A percentile compares a stretch with the other conserved stretches of the same genome.
These are phyloP conservation scores for Tuber indicum DNA, from an alignment of 495 filamentous ascomycete species.

Conservation along the genomic window DNA sequence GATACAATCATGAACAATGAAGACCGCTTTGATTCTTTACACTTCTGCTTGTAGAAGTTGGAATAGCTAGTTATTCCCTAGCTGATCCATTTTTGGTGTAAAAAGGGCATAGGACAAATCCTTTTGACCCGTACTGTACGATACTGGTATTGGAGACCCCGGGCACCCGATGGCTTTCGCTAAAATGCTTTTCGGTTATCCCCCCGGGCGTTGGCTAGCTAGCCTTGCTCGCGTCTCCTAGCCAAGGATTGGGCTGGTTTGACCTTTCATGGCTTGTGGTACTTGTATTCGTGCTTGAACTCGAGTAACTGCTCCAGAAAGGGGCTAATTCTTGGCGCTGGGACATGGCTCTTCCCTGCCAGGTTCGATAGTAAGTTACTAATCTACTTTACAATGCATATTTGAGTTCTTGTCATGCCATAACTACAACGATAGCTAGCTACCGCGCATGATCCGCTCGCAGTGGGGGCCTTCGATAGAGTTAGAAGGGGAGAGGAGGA, in stretches of 20 bases:
- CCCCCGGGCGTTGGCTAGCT: background rate
- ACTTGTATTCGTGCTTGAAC: no score
- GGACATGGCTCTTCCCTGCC: no score
- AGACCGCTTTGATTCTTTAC: no score
- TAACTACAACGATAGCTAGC: background rate
- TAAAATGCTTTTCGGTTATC: background rate
- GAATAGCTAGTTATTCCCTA: no score
- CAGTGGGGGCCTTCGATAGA: background rate
- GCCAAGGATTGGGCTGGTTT: background rate
- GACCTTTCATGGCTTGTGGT: background rate
- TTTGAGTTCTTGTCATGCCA: background rate
- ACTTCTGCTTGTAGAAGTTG: no score
- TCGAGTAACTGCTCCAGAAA: no score
- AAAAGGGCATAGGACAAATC: no score
- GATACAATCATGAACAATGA: no score
- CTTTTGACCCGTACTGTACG: no score
- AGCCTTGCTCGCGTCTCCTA: background rate
- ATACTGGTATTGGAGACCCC: background rate
- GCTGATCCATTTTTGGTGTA: no score
- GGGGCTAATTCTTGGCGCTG: background rate
- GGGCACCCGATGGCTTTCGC: background rate
- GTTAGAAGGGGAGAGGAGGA: background rate
- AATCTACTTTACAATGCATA: background rate
- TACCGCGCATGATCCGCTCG: background rate
- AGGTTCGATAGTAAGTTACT: background rate